Evolutionary conservation across 2,329 filamentous ascomycete species (phyloP), one percentile per base, ranked within the genome.

Genomic region (Zasmidium citrigriseum): DNA sequence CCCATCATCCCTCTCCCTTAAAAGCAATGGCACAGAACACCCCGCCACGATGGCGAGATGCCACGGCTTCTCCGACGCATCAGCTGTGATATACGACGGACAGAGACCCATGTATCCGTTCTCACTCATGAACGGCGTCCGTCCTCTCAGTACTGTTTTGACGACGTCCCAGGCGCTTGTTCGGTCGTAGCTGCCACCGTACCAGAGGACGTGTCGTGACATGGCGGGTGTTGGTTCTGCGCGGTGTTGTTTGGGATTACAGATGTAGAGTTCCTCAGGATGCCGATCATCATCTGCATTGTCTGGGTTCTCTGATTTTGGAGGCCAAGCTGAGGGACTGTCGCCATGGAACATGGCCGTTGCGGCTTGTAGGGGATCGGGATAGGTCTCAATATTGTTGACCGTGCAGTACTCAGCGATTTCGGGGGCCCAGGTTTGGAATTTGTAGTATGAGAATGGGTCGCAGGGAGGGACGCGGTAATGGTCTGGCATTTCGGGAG

Each of bases 281-380:
- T 52, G 16, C 18, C 34, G 14, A 18, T 46, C 20, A 12, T 52
- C 22, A 16, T 46, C 25, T 9, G 12, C 41, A 22, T 58, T 52
- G 1, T 52, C 55, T n/a, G 29, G 54, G n/a, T 34, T 61, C 22
- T 61, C n/a, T 23, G 46, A 38, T 34, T 47, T 55, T 3, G 24
- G 55, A 16, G 51, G 58, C 58, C 58, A 58, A 10, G 51, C 38
- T 14, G 50, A 24, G n/a, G 24, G 16, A 18, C 45, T 29, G 29
- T 61, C 58, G 27, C 58, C 50, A 38, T 61, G 55, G 22, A 61
- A 25, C 58, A 61, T 61, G 4, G 55, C 58, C 24, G 44, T 47
- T 4, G 48, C 51, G 18, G 58, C 58, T 48, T 41, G 55, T 7
- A 57, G 38, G 38, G 21, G 18, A 22, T 57, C 55, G n/a, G 46